phyloP scores from a whole-genome alignment of 2,329 filamentous ascomycete genomes.

The Bisporella sp. region DNA sequence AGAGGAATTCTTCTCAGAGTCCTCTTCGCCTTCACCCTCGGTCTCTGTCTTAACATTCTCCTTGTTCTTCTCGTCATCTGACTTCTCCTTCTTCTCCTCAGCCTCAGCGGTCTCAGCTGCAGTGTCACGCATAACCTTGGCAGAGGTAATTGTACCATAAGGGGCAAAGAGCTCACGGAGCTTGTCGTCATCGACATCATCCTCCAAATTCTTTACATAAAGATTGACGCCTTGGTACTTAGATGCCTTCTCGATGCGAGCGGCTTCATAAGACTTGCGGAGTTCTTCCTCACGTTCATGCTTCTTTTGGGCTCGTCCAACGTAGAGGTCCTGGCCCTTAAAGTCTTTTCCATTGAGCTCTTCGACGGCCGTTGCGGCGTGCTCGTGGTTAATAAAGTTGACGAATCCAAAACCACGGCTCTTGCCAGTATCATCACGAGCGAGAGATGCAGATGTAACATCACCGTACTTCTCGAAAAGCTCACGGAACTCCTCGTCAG shows the following conservation, averaged over 20 bases:
- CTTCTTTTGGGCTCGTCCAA: constrained; percentile 99
- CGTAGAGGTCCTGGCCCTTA: constrained; percentile 92
- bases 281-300: constrained; percentile 99
- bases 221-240: constrained; percentile 99
- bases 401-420: constrained; percentile 94
- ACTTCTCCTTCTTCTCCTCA: constrained; percentile 37
- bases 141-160: constrained; percentile 93
- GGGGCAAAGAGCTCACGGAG: constrained; percentile 87
- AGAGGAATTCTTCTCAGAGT: constrained; percentile 42
- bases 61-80: constrained; percentile 46
- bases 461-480: constrained; percentile 90
- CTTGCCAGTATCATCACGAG: constrained; percentile 83
- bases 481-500: constrained; percentile 89
- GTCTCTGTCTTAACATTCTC: constrained; percentile 38
- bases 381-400: constrained; percentile 90
- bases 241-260: constrained; percentile 94
- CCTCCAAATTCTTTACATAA: constrained; percentile 98
- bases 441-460: constrained; percentile 91
- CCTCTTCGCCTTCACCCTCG: constrained; percentile 41
- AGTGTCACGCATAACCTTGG: constrained; percentile 97
- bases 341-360: constrained; percentile 88
- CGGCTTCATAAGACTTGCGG: constrained; percentile 96
- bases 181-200: constrained; percentile 97
- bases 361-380: constrained; percentile 78
- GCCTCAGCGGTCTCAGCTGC: constrained; percentile 43